Evolutionary conservation across 345 rosid genomes (phyloP), one percentile per base, ranked within the genome.

Genomic region (Geranium rotundifolium): DNA sequence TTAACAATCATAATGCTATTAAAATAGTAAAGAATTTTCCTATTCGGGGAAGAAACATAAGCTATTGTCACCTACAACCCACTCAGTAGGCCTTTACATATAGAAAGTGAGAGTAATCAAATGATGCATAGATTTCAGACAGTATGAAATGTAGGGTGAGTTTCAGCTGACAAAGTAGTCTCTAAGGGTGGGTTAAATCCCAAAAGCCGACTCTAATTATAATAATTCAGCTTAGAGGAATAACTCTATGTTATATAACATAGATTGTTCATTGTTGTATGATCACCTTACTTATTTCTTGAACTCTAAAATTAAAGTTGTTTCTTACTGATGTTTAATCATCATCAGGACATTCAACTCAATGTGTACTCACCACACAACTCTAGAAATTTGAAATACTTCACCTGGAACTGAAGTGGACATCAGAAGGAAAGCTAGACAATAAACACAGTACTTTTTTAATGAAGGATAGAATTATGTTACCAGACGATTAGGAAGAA

Each of bases 401-500:
- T 46, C 52, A 2, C 52, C 12, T 46, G 14, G 16, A 14, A 14
- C 52, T 46, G 12, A 34, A 34, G 41, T 34, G 41, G 41, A 34
- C 41, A 46, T 46, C 52, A 46, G 52, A 46, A 9, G 52, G 52
- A 46, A 14, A 14, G 52, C 12, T 16, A 46, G 14, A 46, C 52
- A 46, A 3, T 14, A 46, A 46, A 46, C 15, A 46, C 16, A 10
- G 41, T 46, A 46, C n/a, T 14, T 46, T 3, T 46, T 46, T 46
- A 46, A 46, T 46, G 16, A 46, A 46, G 52, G 3, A 46, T 12
- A 46, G 12, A 46, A 9, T 7, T 12, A 7, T 7, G 66, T 71
- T 90, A 92, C 99, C 97, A 80, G 78, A 34, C 74, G 69, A 68
- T 86, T 79, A 12, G 99, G 99, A 23, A 87, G 81, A 70, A 90